phyloP scores from a whole-genome alignment of 306 rosid species.

The Morella rubra region DNA sequence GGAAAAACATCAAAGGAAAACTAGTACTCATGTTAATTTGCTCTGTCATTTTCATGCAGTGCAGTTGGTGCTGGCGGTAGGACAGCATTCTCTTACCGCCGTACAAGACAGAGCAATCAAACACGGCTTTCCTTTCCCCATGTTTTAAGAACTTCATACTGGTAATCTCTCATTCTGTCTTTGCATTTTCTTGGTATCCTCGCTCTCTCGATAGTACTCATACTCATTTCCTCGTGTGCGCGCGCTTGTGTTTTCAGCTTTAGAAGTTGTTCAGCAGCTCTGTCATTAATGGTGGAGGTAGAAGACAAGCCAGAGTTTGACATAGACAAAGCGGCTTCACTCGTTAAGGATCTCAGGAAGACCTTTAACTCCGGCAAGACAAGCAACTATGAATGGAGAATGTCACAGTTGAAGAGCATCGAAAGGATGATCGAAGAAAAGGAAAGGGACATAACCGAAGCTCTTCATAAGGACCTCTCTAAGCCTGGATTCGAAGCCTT shows the following conservation, averaged over 20 bases:
- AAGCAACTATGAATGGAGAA: constrained; percentile 74
- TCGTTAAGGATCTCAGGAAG: constrained; percentile 55
- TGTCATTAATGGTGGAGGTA: constrained; percentile 37
- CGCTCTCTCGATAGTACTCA: constrained; percentile 5
- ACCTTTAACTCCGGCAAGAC: constrained; percentile 61
- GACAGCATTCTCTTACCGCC: constrained; percentile 30
- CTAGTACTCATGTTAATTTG: neutral
- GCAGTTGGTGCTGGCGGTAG: constrained; percentile 31
- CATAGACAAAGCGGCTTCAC: constrained; percentile 42
- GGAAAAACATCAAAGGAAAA: neutral
- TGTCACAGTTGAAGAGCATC: constrained; percentile 61
- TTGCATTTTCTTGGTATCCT: constrained; percentile 2
- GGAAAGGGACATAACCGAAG: constrained; percentile 59
- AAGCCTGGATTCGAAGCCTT: constrained; percentile 66
- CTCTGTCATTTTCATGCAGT: constrained; percentile 13
- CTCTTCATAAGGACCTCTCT: constrained; percentile 65
- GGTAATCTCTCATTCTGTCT: constrained; percentile 26
- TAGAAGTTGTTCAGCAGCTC: constrained; percentile 52
- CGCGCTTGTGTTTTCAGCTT: constrained; percentile 7
- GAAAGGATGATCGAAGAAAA: constrained; percentile 64
- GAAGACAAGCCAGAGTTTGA: constrained; percentile 46
- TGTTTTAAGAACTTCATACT: constrained; percentile 31
- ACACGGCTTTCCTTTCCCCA: constrained; percentile 34
- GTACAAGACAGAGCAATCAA: constrained; percentile 31
- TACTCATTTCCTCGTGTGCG: neutral